Evolutionary conservation across 805 yeast species (phyloP), one percentile per base, ranked within the genome.

Genomic region (Sugiyamaella qingdaonensis): DNA sequence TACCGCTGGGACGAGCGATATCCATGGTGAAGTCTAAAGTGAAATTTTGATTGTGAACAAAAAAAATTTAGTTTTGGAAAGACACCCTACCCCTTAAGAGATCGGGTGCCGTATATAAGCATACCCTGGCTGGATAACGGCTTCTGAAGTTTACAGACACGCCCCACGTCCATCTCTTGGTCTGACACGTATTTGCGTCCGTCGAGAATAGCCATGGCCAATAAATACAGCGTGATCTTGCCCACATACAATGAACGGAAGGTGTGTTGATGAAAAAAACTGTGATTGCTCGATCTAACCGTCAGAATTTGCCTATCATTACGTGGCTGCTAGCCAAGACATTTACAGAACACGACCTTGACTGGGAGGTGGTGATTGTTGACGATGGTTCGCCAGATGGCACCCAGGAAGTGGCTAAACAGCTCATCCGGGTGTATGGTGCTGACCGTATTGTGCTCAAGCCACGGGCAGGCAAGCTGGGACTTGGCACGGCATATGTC

Each of bases 1-100:
- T 86, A 57, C 99, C 99, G 49, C 90, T 92, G 48, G 99, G 98
- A 68, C 86, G 87, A 41, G 97, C 84, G 70, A 95, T 89, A 79
- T 94, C 97, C 99, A 94, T 94, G 43, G 42, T 33, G 19, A 19
- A 16, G 37, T 34, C 16, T n/a, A 5, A 34, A 34, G 37, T 34
- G 37, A 34, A 34, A 34, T 34, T 34, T 34, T 34, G 37, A 34
- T n/a, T 4, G 16, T 14, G 13, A 14, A 14, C 43, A 16, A 21
- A 39, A 39, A 39, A 39, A 39, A 39, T 14, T 39, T 39, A 14
- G 21, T 39, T 39, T 39, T 16, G 43, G 43, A 39, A 39, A 21
- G 43, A 39, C 43, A 39, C 43, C 43, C 43, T 39, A 16, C 3
- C 4, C 39, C 39, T 34, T 5, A 4, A n/a, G 18, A 34, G 5